phyloP scores from a whole-genome alignment of 352 stramenopile genomes.

The Pythium dissotocum region DNA sequence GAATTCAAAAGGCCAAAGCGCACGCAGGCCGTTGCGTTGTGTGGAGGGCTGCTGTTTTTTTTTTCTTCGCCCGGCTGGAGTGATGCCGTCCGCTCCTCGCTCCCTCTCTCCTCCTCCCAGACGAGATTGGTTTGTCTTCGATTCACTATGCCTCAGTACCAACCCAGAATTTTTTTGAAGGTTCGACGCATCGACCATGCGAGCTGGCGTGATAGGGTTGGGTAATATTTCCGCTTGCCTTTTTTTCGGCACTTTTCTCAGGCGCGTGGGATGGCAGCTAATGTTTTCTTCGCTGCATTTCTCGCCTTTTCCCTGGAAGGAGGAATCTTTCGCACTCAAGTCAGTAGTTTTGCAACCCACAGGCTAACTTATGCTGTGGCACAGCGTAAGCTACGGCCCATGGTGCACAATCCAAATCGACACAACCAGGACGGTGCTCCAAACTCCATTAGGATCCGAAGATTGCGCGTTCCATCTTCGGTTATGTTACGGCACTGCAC shows the following conservation, averaged over 20 bases:
- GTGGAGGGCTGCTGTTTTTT: conserved; percentile 25
- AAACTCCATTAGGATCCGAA: background rate
- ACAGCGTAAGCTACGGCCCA: conserved; percentile 9
- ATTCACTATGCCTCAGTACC: conserved; percentile 10
- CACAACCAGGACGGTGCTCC: background rate
- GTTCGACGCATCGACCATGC: conserved; percentile 24
- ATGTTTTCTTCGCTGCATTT: conserved; percentile 5
- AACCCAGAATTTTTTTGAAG: conserved; percentile 38
- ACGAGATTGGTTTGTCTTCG: conserved; percentile 11
- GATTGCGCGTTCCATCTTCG: conserved; percentile 13
- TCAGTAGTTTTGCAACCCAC: conserved; percentile 5
- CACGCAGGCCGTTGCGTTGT: conserved; percentile 32
- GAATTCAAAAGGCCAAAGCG: conserved; percentile 21
- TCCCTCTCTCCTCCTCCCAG: conserved; percentile 18
- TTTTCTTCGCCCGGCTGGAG: conserved; percentile 24
- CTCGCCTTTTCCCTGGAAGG: conserved; percentile 15
- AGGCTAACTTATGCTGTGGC: background rate
- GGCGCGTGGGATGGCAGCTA: conserved; percentile 12
- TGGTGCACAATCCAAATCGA: conserved; percentile 11
- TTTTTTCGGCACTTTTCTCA: conserved; percentile 35
- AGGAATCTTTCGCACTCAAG: conserved; percentile 20
- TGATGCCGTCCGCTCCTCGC: conserved; percentile 19
- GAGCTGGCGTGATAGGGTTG: conserved; percentile 27
- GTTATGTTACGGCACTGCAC: conserved; percentile 4
- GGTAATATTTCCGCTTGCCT: conserved; percentile 30